A percentile compares a stretch with the other conserved stretches of the same genome.
Evolutionary conservation across 2,329 filamentous ascomycete genomes (phyloP).

Genomic region (Phialophora verrucosa): DNA sequence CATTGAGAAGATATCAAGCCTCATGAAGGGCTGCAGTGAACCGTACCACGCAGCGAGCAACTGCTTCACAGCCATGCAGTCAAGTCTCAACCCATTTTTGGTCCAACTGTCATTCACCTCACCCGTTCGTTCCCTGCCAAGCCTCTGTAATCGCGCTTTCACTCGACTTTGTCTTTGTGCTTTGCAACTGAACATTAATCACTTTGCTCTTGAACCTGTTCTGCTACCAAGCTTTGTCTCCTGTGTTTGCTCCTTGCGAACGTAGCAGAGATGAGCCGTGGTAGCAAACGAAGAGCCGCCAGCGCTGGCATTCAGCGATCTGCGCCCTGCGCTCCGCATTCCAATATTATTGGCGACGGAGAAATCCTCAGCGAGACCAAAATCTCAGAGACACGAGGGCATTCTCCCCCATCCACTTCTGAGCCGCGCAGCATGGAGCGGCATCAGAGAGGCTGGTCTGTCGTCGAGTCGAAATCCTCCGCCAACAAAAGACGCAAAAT

Average conservation of each 20-base stretch:
- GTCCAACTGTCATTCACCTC: background rate
- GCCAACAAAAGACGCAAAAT: conserved; percentile 34
- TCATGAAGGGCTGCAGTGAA: background rate
- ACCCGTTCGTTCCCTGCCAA: background rate
- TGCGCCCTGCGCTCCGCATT: background rate
- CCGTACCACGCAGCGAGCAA: background rate
- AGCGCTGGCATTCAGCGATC: background rate
- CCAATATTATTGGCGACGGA: background rate
- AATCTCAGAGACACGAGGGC: background rate
- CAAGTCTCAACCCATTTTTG: background rate
- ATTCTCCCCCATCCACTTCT: background rate
- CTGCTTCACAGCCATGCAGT: background rate
- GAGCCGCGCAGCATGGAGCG: conserved; percentile 9
- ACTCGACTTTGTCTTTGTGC: background rate
- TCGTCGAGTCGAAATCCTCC: conserved; percentile 31
- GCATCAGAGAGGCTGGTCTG: conserved; percentile 21
- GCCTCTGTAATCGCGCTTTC: background rate
- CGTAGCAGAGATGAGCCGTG: background rate
- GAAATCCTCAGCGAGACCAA: conserved; percentile 3
- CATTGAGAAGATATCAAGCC: background rate
- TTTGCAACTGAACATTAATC: background rate
- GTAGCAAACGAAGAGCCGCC: conserved; percentile 14
- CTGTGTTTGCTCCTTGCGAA: background rate
- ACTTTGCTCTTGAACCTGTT: background rate
- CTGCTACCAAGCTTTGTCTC: background rate